Evolutionary conservation across 2,329 filamentous ascomycete genomes (phyloP).

Genomic region (Talaromyces sp.): DNA sequence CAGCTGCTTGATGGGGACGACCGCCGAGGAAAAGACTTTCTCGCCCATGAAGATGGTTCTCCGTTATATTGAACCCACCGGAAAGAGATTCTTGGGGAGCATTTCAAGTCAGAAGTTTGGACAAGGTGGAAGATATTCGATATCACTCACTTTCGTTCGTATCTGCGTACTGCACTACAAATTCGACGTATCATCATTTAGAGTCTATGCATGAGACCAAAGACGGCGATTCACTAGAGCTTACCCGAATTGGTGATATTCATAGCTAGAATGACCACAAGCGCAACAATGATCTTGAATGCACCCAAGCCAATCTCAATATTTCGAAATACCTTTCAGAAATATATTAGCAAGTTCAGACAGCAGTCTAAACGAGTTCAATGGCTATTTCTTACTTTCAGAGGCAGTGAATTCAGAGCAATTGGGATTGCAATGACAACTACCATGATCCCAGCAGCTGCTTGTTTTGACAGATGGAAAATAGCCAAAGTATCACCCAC

Average conservation of each 20-base stretch:
- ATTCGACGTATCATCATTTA: not conserved
- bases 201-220: not conserved
- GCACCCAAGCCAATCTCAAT: not conserved
- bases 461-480: not conserved
- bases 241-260: not conserved
- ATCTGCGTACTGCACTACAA: not conserved
- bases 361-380: not conserved
- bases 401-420: not conserved
- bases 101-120: not conserved
- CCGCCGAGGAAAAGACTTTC: not conserved
- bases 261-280: not conserved
- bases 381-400: not conserved
- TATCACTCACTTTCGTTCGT: not conserved
- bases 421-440: not conserved
- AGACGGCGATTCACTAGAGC: not conserved
- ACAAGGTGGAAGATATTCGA: not conserved
- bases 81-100: not conserved
- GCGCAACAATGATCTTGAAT: not conserved
- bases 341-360: not conserved
- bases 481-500: not conserved
- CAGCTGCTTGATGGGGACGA: not conserved
- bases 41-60: not conserved
- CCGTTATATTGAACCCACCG: not conserved
- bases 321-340: not conserved
- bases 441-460: not conserved